A percentile compares a stretch with the other conserved stretches of the same genome.
Evolutionary conservation across 2,329 filamentous ascomycete species (phyloP).

Genomic region (Coniochaeta pulveracea): DNA sequence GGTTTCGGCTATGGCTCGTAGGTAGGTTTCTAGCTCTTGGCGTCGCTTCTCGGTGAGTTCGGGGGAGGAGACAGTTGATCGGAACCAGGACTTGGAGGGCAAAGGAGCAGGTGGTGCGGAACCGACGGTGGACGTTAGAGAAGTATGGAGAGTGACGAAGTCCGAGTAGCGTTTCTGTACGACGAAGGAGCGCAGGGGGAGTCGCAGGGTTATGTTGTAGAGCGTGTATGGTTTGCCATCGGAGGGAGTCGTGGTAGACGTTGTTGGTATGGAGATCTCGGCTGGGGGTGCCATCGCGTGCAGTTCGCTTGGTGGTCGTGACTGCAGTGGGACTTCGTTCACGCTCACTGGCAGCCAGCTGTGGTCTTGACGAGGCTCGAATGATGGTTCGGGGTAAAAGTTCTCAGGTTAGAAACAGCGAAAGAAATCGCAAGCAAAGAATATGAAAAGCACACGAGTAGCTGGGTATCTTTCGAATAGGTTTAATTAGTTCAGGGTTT

Average conservation of each 20-base stretch:
- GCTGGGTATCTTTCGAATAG: too few relatives aligned
- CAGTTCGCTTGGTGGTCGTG: not conserved
- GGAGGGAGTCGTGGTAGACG: constrained; percentile 36
- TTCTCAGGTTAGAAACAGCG: too few relatives aligned
- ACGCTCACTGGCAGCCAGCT: too few relatives aligned
- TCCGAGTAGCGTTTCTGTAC: constrained; percentile 77
- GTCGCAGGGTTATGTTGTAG: constrained; percentile 68
- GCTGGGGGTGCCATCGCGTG: constrained; percentile 48
- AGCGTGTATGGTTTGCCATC: constrained; percentile 59
- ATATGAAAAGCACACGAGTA: too few relatives aligned
- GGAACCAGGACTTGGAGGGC: constrained; percentile 67
- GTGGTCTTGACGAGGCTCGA: too few relatives aligned
- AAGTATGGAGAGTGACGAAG: constrained; percentile 55
- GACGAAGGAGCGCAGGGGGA: constrained; percentile 65
- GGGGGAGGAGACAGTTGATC: constrained; percentile 57
- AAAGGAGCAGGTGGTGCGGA: constrained; percentile 54
- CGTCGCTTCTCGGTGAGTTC: constrained; percentile 64
- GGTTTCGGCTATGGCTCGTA: constrained; percentile 58
- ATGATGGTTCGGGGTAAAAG: too few relatives aligned
- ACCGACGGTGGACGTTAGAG: constrained; percentile 49
- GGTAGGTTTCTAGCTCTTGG: constrained; percentile 55
- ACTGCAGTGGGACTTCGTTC: too few relatives aligned
- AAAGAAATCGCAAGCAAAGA: too few relatives aligned
- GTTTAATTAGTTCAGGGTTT: too few relatives aligned
- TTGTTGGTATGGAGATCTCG: constrained; percentile 58